Evolutionary conservation across 169 alveolate species (phyloP).

Genomic region (Plasmodium inui): DNA sequence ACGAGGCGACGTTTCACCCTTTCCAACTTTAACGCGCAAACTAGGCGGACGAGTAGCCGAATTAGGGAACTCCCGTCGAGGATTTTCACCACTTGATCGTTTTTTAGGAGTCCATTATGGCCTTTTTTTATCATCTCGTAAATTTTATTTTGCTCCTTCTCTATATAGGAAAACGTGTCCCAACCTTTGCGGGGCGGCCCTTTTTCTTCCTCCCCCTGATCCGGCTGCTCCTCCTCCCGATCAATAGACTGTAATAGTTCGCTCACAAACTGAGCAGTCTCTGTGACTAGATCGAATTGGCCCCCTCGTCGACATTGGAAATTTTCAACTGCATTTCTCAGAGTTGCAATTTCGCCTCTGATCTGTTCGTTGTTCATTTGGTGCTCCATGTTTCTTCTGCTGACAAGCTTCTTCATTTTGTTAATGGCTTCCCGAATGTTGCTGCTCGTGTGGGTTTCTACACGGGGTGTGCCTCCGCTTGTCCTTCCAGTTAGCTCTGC

Average conservation of each 20-base stretch:
- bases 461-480: neutral
- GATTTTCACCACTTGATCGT: neutral
- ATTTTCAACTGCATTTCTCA: neutral
- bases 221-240: neutral
- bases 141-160: slow-evolving; percentile 1
- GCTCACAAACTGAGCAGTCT: neutral
- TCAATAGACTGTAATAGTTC: slow-evolving; percentile 18
- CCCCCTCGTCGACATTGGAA: neutral
- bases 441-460: neutral
- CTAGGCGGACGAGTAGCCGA: slow-evolving; percentile 9
- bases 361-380: slow-evolving; percentile 19
- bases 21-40: slow-evolving; percentile 3
- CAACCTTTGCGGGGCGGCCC: neutral
- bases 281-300: neutral
- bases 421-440: slow-evolving; percentile 6
- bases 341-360: neutral
- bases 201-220: neutral
- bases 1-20: neutral
- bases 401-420: slow-evolving; percentile 12
- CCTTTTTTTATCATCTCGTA: slow-evolving; percentile 17
- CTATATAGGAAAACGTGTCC: neutral
- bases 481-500: neutral
- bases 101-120: neutral
- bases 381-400: slow-evolving; percentile 15
- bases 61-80: slow-evolving; percentile 12